Percentiles rank a stretch among this genome's conserved stretches.
phyloP scores from a whole-genome alignment of 208 protist species.

The Leishmania tropica region DNA sequence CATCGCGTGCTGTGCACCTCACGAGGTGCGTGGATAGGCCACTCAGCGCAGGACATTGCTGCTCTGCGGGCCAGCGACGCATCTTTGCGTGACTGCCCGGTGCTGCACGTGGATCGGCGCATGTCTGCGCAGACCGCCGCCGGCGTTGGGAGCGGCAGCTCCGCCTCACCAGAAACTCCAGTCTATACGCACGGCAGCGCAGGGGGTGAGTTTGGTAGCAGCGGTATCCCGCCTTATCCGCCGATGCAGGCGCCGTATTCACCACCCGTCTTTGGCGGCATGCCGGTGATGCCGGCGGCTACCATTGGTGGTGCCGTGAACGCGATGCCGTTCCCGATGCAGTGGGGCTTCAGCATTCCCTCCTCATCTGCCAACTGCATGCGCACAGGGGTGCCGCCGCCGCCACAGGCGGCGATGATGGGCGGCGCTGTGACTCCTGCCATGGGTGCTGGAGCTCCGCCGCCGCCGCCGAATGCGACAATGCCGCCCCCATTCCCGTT shows the following conservation, averaged over 20 bases:
- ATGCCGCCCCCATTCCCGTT: slow-evolving; percentile 42
- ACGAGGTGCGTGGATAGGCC: slow-evolving; percentile 30
- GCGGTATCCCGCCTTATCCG: background rate
- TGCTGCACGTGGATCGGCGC: slow-evolving; percentile 26
- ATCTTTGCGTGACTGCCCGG: slow-evolving; percentile 22
- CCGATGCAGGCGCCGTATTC: background rate
- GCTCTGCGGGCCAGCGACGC: slow-evolving; percentile 27
- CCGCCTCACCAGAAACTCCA: background rate
- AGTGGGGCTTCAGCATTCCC: slow-evolving; percentile 19
- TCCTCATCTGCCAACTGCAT: background rate
- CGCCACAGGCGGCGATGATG: slow-evolving; percentile 11
- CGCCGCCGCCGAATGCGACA: slow-evolving; percentile 11
- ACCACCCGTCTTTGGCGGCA: slow-evolving; percentile 15
- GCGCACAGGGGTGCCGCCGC: slow-evolving; percentile 12
- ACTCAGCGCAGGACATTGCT: slow-evolving; percentile 31
- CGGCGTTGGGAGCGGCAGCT: background rate
- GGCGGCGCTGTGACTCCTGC: slow-evolving; percentile 11
- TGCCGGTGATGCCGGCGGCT: slow-evolving; percentile 8
- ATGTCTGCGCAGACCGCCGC: slow-evolving; percentile 17
- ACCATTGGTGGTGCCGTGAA: background rate
- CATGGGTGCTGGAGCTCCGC: background rate
- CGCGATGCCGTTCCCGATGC: slow-evolving; percentile 17
- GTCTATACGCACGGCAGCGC: background rate
- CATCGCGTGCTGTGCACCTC: slow-evolving; percentile 35
- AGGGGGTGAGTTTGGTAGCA: background rate